Percentiles rank a stretch among this genome's conserved stretches.
Evolutionary conservation across 1,284 basidiomycete genomes (phyloP).

Genomic region (Leccinum pachyderme): DNA sequence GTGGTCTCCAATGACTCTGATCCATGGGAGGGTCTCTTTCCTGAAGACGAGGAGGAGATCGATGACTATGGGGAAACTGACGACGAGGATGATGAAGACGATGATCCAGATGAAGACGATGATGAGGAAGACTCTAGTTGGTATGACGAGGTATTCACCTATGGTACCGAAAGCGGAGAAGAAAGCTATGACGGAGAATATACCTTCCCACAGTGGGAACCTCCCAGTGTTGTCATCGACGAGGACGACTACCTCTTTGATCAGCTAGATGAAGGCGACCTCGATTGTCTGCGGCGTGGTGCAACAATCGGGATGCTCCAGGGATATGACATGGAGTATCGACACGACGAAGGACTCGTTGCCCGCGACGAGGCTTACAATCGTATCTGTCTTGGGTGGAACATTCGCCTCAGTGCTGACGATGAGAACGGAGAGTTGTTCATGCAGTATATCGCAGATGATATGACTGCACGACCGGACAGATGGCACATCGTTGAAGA

Average conservation of each 20-base stretch:
- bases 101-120: slow-evolving; percentile 29
- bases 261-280: slow-evolving; percentile 36
- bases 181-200: slow-evolving; percentile 40
- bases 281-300: slow-evolving; percentile 58
- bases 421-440: slow-evolving; percentile 53
- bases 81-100: slow-evolving; percentile 30
- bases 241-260: slow-evolving; percentile 39
- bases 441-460: slow-evolving; percentile 47
- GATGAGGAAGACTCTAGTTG: slow-evolving; percentile 34
- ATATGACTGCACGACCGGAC: slow-evolving; percentile 48
- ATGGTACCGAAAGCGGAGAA: slow-evolving; percentile 37
- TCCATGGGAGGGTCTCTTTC: slow-evolving; percentile 69
- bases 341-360: slow-evolving; percentile 50
- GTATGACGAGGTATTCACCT: slow-evolving; percentile 36
- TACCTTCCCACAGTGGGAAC: slow-evolving; percentile 53
- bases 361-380: slow-evolving; percentile 40
- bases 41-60: slow-evolving; percentile 40
- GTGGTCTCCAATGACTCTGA: slow-evolving; percentile 40
- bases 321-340: slow-evolving; percentile 53
- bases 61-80: slow-evolving; percentile 41
- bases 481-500: slow-evolving; percentile 47
- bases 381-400: slow-evolving; percentile 63
- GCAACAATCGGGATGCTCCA: slow-evolving; percentile 58
- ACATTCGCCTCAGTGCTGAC: slow-evolving; percentile 47
- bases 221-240: slow-evolving; percentile 43